phyloP scores from a whole-genome alignment of 208 protist genomes.

The Acanthamoeba healyi region DNA sequence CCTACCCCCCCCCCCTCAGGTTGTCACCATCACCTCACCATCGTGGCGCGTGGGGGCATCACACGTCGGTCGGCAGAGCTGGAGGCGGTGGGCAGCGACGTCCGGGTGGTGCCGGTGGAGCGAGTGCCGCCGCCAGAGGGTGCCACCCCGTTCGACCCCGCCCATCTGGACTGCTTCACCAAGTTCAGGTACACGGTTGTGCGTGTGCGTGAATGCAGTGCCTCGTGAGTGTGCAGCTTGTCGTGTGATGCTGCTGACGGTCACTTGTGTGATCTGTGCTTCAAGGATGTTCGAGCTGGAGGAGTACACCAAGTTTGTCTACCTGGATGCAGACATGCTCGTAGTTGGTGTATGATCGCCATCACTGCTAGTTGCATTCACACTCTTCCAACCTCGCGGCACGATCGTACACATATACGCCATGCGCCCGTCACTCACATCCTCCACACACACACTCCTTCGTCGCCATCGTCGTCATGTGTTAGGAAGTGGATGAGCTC shows the following conservation, averaged over 20 bases:
- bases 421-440: too few relatives aligned
- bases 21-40: background rate
- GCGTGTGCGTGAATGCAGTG: too few relatives aligned
- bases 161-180: conserved; percentile 39
- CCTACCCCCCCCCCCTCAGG: background rate
- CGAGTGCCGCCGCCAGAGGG: conserved; percentile 18
- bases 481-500: background rate
- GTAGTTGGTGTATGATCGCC: background rate
- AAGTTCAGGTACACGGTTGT: conserved; percentile 21
- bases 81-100: background rate
- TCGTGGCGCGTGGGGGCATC: background rate
- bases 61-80: too few relatives aligned
- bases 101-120: background rate
- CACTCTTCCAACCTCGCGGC: background rate
- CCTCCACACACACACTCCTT: background rate
- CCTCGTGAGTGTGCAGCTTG: too few relatives aligned
- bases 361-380: background rate
- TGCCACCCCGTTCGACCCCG: conserved; percentile 11
- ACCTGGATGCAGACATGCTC: conserved; percentile 48
- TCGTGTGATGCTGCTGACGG: background rate
- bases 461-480: background rate
- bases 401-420: too few relatives aligned
- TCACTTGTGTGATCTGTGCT: too few relatives aligned
- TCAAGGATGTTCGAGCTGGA: conserved; percentile 30
- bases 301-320: conserved; percentile 40